Evolutionary conservation across 495 filamentous ascomycete genomes (phyloP).

Genomic region (Bacidia gigantensis): DNA sequence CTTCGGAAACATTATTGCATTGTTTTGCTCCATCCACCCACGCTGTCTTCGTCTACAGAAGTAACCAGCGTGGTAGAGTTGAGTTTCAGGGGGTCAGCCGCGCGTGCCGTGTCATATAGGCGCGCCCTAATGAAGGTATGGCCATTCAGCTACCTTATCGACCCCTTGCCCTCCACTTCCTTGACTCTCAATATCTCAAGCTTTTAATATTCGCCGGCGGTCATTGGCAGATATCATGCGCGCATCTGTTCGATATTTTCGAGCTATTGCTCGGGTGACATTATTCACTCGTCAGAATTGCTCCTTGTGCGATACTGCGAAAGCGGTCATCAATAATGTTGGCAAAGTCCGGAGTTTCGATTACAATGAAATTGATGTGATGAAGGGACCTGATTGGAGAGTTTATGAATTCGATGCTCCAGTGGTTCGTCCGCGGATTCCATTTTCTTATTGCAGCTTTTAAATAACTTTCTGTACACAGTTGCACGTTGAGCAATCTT

Average conservation of each 20-base stretch:
- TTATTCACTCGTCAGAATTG: conserved; percentile 73
- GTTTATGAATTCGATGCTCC: conserved; percentile 85
- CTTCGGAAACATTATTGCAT: no score
- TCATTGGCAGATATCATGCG: no score
- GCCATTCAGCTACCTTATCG: no score
- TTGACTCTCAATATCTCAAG: no score
- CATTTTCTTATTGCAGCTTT: background rate
- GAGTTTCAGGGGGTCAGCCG: no score
- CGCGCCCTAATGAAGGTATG: no score
- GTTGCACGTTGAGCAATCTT: conserved; percentile 49
- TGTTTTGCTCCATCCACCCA: no score
- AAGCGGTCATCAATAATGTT: conserved; percentile 52
- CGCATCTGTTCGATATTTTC: conserved; percentile 22
- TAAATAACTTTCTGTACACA: conserved; percentile 17
- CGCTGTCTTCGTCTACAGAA: no score
- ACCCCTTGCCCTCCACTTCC: no score
- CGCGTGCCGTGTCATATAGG: no score
- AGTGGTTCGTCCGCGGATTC: conserved; percentile 48
- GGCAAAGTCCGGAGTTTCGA: conserved; percentile 56
- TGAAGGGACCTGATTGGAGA: conserved; percentile 54
- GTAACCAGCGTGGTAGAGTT: no score
- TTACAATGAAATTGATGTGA: conserved; percentile 70
- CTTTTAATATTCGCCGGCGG: no score
- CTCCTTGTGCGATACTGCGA: conserved; percentile 65
- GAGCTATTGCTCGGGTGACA: conserved; percentile 55